A percentile compares a stretch with the other conserved stretches of the same genome.
phyloP scores from a whole-genome alignment of 306 rosid genomes.

The cucumber (Cucumis sativus) region DNA sequence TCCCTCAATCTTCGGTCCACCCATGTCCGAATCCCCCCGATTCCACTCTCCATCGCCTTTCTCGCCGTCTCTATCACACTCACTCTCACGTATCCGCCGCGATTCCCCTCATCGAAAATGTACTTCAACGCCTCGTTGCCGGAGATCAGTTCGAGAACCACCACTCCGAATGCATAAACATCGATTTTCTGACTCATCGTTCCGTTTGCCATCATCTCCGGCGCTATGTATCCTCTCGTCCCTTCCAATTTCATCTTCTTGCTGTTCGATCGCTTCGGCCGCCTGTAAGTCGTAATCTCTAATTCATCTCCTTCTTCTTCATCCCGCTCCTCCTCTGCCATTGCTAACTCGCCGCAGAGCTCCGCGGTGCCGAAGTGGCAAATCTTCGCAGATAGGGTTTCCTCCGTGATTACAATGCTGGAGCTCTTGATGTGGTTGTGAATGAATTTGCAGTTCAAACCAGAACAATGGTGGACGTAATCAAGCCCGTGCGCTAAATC shows the following conservation, averaged over 20 bases:
- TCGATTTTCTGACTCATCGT: conserved; percentile 57
- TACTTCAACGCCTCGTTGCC: conserved; percentile 67
- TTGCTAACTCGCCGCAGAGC: conserved; percentile 45
- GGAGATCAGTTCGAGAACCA: conserved; percentile 64
- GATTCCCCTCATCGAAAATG: conserved; percentile 17
- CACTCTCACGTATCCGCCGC: conserved; percentile 36
- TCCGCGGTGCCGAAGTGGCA: conserved; percentile 88
- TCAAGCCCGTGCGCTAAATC: conserved; percentile 90
- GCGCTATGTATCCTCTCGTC: conserved; percentile 82
- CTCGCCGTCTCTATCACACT: conserved; percentile 71
- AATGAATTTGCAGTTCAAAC: conserved; percentile 35
- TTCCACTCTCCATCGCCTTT: conserved; percentile 24
- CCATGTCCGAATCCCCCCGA: conserved; percentile 51
- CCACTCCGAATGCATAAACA: conserved; percentile 87
- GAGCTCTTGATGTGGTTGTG: conserved; percentile 82
- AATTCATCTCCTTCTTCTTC: not conserved
- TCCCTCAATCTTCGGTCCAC: conserved; percentile 65
- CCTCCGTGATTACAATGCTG: conserved; percentile 43
- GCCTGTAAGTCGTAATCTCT: not conserved
- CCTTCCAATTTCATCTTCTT: conserved; percentile 53
- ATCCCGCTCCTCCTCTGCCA: not conserved
- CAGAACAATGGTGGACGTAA: conserved; percentile 68
- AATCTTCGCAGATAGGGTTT: conserved; percentile 33
- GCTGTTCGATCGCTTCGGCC: conserved; percentile 21
- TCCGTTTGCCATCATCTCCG: conserved; percentile 59